Conservation (phyloP, 345 rosid species). For the Triadica sebifera region DNA sequence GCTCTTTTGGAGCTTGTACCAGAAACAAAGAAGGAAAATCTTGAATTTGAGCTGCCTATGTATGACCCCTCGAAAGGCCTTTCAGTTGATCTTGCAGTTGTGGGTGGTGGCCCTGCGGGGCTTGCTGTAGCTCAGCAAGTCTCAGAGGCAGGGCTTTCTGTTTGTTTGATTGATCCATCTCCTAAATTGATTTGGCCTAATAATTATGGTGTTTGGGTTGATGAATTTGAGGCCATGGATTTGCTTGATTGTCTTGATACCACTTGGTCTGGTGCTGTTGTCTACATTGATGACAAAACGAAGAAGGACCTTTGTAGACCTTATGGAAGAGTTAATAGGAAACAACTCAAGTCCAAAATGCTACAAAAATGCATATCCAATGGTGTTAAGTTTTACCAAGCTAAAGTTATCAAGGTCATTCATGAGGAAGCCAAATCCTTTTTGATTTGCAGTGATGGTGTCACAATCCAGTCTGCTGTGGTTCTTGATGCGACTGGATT, state of each 20-base stretch:
- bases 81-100: slow-evolving; percentile 82
- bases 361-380: slow-evolving; percentile 75
- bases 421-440: slow-evolving; percentile 82
- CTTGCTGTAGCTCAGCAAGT: slow-evolving; percentile 96
- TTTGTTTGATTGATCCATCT: slow-evolving; percentile 83
- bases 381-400: slow-evolving; percentile 88
- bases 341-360: slow-evolving; percentile 90
- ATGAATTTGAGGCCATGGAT: slow-evolving; percentile 97
- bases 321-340: slow-evolving; percentile 93
- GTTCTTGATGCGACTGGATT: slow-evolving; percentile 99
- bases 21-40: slow-evolving; percentile 80
- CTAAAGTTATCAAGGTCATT: slow-evolving; percentile 81
- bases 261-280: slow-evolving; percentile 95
- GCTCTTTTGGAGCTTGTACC: slow-evolving; percentile 91
- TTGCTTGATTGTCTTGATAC: slow-evolving; percentile 93
- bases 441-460: slow-evolving; percentile 80
- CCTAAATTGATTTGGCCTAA: slow-evolving; percentile 97
- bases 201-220: slow-evolving; percentile 98
- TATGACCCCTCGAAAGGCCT: slow-evolving; percentile 58
- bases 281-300: slow-evolving; percentile 50
- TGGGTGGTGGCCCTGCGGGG: slow-evolving; percentile 99
- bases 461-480: slow-evolving; percentile 71
- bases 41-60: slow-evolving; percentile 82
- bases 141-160: slow-evolving; percentile 88
- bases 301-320: slow-evolving; percentile 75